Conservation (phyloP, 768 basidiomycete species). For the Rhizopogon vesiculosus region DNA sequence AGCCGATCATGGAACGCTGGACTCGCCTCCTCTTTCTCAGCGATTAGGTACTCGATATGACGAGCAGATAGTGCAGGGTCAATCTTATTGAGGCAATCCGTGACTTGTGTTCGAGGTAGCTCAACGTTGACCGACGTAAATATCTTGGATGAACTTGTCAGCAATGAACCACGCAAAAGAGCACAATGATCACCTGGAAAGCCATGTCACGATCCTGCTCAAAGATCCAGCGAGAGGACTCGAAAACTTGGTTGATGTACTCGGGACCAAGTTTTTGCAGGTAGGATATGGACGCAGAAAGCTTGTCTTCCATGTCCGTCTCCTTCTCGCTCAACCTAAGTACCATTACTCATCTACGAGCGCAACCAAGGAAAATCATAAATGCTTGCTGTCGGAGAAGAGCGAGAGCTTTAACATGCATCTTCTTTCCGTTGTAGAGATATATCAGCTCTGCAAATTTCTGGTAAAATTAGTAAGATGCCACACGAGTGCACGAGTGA, state of each 20-base stretch:
- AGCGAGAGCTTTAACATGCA: constrained; percentile 85
- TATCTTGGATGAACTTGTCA: constrained; percentile 46
- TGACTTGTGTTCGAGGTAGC: constrained; percentile 72
- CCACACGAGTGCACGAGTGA: background rate
- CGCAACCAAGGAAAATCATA: background rate
- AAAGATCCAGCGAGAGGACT: constrained; percentile 83
- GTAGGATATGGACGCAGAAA: constrained; percentile 82
- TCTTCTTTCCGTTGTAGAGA: constrained; percentile 91
- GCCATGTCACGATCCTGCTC: constrained; percentile 66
- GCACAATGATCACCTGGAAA: constrained; percentile 62
- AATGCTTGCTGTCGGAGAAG: constrained; percentile 75
- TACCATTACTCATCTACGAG: background rate
- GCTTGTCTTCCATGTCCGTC: constrained; percentile 70
- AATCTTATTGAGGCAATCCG: constrained; percentile 71
- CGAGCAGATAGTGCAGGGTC: constrained; percentile 64
- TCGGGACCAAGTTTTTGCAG: constrained; percentile 86
- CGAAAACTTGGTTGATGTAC: constrained; percentile 77
- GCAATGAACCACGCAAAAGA: background rate
- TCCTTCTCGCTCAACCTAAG: constrained; percentile 78
- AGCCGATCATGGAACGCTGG: constrained; percentile 82
- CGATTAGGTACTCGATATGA: constrained; percentile 84
- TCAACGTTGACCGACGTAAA: constrained; percentile 96
- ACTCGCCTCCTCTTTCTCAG: constrained; percentile 63
- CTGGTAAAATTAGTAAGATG: constrained; percentile 33
- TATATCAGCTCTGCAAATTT: constrained; percentile 90